Evolutionary conservation across 106 monocot species (phyloP), one percentile per base, ranked within the genome.

Genomic region (Alisma plantagoaquatica): DNA sequence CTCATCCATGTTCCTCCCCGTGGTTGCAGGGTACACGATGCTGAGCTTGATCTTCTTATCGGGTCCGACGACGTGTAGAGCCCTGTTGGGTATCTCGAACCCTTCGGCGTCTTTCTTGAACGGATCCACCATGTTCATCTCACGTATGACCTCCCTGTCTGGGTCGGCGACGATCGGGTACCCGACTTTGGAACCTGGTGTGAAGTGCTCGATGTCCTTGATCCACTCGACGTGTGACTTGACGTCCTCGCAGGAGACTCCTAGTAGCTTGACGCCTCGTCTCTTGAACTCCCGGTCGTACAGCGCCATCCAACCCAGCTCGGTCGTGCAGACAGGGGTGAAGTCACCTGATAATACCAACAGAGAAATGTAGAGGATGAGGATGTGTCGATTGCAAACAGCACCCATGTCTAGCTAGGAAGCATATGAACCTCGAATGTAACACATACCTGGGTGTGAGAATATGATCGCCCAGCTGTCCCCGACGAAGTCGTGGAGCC

Each of bases 391-490:
- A n/a, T n/a, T n/a, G n/a, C n/a, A n/a, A n/a, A n/a, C n/a, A n/a
- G n/a, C n/a, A n/a, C n/a, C n/a, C n/a, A n/a, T n/a, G n/a, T n/a
- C n/a, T n/a, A n/a, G n/a, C n/a, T n/a, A n/a, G n/a, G n/a, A n/a
- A n/a, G n/a, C n/a, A n/a, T n/a, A n/a, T n/a, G n/a, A n/a, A n/a
- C n/a, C n/a, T n/a, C n/a, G n/a, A n/a, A n/a, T n/a, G n/a, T n/a
- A n/a, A n/a, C n/a, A n/a, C n/a, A n/a, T n/a, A 71, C 83, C 85
- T 3, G 80, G 80, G 70, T 80, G 80, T 31, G 86, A 86, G 73
- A 86, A 86, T 73, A 80, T 25, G 76, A 86, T 79, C 16, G 59
- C 61, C 49, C 69, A 86, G 21, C 70, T 57, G 44, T 70, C 56
- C 22, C 63, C 76, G 62, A 86, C 57, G 70, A 41, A 86, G 63